Conservation (phyloP, 495 filamentous ascomycete species). For the Sphaerosporella brunnea region DNA sequence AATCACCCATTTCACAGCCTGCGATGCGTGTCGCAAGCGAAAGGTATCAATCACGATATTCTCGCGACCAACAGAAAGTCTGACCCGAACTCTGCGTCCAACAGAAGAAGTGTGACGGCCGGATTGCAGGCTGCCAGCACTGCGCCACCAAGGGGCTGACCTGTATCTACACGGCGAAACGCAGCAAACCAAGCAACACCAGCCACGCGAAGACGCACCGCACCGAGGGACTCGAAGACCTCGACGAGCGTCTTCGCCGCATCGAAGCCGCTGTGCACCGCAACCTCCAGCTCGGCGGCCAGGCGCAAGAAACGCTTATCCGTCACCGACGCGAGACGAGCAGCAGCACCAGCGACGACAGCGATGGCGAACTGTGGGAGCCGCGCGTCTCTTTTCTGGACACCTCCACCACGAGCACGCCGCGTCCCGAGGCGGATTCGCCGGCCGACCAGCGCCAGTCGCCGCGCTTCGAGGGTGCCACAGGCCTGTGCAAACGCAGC, state of each 20-base stretch:
- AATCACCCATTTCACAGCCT: not conserved
- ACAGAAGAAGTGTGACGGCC: constrained; percentile 5
- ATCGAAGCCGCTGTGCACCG: constrained; percentile 4
- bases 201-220: not conserved
- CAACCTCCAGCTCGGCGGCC: not conserved
- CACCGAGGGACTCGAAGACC: not conserved
- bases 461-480: not conserved
- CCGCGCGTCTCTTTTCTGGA: not conserved
- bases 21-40: constrained; percentile 6
- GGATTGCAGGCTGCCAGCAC: constrained; percentile 2
- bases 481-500: not conserved
- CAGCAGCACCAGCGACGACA: not conserved
- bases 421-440: not conserved
- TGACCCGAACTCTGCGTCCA: no score
- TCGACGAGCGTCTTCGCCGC: constrained; percentile 1
- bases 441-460: not conserved
- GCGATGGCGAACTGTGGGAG: not conserved
- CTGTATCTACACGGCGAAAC: constrained; percentile 4
- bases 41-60: constrained; percentile 3
- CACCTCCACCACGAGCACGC: not conserved
- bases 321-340: not conserved
- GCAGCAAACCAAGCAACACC: not conserved
- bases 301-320: not conserved
- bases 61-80: no score
- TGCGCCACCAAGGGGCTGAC: constrained; percentile 1